Evolutionary conservation across 495 filamentous ascomycete species (phyloP), one percentile per base, ranked within the genome.

Genomic region (Poronia punctata): DNA sequence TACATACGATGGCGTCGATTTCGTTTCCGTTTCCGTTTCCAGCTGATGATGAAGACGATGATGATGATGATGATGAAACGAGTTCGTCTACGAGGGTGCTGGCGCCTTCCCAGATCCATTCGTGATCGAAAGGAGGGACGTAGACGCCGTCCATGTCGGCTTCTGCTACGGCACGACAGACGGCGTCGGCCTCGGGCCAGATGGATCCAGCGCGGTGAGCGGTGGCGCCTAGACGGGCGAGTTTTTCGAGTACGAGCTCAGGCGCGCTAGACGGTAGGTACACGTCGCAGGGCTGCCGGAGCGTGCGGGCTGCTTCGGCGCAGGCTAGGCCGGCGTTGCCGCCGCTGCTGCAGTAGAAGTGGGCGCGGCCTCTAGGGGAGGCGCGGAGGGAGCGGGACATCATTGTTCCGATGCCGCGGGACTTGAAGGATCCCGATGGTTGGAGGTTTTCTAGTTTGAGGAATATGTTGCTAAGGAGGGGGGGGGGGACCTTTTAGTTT

Each of bases 371-470:
- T 35, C 57, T 54, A 18, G 29, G 18, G 8, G 47, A 47, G 3
- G 43, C 27, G 6, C 36, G 30, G 43, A 81, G 68, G 43, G 75
- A 63, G 10, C 65, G 69, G 30, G 81, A 75, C 64, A 90, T 80
- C 54, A 88, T 75, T 61, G 85, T 77, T 47, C 88, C 90, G 46
- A 96, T 79, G 12, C 85, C 90, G 54, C 87, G 81, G 21, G 88
- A 94, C 63, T 96, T 98, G 80, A 96, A 98, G 7, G 88, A 93
- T 31, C 87, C 88, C 4, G 84, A 83, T 4, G 92, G 90, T 52
- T 98, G 90, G 52, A 90, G 78, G 62, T 86, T 86, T 45, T 98
- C 90, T 40, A 96, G 79, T 59, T 98, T 98, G 52, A 98, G 80
- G 63, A 83, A 89, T 65, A 97, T 77, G 45, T 78, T 72, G 56